Evolutionary conservation across 352 stramenopile species (phyloP).

Genomic region (Globisporangium alternatum): DNA sequence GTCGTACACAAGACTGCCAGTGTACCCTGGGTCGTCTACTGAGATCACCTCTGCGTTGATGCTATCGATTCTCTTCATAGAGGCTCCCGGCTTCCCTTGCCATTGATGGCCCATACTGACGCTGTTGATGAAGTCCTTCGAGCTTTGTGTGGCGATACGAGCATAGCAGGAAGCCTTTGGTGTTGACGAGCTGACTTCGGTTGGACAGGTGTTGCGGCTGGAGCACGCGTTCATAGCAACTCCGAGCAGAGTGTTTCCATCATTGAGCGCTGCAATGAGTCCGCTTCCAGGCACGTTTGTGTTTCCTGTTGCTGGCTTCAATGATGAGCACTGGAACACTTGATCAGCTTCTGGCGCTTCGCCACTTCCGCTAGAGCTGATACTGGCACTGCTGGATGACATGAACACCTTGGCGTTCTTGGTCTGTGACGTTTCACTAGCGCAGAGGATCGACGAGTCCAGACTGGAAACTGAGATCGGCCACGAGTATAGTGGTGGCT

Average conservation of each 20-base stretch:
- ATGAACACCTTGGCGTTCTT: background rate
- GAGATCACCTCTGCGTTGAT: background rate
- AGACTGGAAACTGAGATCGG: background rate
- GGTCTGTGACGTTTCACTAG: background rate
- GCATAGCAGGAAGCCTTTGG: constrained; percentile 1
- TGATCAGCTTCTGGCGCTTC: background rate
- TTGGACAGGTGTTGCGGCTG: background rate
- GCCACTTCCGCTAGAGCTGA: background rate
- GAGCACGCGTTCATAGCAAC: background rate
- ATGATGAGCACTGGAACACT: constrained; percentile 3
- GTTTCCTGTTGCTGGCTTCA: background rate
- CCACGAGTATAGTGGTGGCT: constrained; percentile 5
- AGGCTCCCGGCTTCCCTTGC: background rate
- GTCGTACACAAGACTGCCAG: constrained; percentile 19
- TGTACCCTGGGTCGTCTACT: constrained; percentile 13
- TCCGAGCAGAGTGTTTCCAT: constrained; percentile 3
- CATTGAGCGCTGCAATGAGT: constrained; percentile 6
- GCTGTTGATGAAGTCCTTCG: constrained; percentile 6
- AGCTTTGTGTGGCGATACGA: background rate
- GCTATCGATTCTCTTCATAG: background rate
- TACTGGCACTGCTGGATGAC: background rate
- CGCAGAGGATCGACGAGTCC: background rate
- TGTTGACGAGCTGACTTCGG: background rate
- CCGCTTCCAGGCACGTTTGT: background rate
- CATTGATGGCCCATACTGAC: constrained; percentile 3